Conservation (phyloP, 768 basidiomycete species). For the Mycena alexandri region DNA sequence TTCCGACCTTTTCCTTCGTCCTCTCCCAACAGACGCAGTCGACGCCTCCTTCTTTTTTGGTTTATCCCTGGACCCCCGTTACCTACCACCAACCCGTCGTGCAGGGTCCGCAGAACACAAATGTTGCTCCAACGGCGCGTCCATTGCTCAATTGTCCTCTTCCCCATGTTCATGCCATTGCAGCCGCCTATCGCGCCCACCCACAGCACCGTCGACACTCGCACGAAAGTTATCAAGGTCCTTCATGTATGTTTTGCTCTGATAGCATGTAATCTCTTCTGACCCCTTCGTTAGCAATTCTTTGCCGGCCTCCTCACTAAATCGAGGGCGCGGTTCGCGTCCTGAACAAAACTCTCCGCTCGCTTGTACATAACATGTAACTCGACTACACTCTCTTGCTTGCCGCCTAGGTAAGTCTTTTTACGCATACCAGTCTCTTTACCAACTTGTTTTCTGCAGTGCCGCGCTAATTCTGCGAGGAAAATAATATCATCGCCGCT, state of each 20-base stretch:
- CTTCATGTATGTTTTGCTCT: not conserved
- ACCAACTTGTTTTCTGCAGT: not conserved
- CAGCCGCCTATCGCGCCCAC: slow-evolving; percentile 7
- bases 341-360: not conserved
- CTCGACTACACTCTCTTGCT: not conserved
- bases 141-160: not conserved
- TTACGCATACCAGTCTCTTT: not conserved
- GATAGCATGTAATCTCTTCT: not conserved
- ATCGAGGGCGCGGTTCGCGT: not conserved
- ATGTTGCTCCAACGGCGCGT: not conserved
- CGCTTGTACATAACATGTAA: not conserved
- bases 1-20: slow-evolving; percentile 7
- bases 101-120: not conserved
- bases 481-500: not conserved
- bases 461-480: not conserved
- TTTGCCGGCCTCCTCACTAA: not conserved
- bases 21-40: slow-evolving; percentile 16
- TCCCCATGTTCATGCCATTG: not conserved
- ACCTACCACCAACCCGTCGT: slow-evolving; percentile 7
- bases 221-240: not conserved
- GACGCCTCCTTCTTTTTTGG: not conserved
- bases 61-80: slow-evolving; percentile 21
- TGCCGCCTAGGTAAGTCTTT: not conserved
- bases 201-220: not conserved
- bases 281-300: slow-evolving; percentile 6